A percentile compares a stretch with the other conserved stretches of the same genome.
These are phyloP conservation scores for Vaccinium macrocarpon DNA, from an alignment of 148 eudicot genomes.

Conservation along the genomic window DNA sequence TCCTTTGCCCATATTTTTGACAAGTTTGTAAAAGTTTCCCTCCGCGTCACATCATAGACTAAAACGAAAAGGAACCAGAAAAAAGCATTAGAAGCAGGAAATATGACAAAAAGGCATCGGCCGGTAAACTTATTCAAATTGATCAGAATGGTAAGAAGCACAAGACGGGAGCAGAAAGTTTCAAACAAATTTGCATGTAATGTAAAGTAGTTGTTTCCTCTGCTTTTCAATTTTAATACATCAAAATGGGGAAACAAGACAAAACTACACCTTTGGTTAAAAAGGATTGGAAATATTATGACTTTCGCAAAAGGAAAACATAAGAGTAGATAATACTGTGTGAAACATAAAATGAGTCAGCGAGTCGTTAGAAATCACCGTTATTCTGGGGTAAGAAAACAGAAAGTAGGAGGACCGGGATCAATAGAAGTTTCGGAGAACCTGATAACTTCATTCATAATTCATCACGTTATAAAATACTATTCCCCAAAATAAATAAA, in stretches of 20 bases:
- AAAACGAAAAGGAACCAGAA: neutral
- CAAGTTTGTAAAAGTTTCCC: slow-evolving; percentile 54
- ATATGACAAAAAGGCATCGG: neutral
- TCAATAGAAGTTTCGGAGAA: neutral
- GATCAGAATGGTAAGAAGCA: neutral
- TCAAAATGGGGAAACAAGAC: neutral
- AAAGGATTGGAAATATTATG: neutral
- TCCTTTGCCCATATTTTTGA: slow-evolving; percentile 55
- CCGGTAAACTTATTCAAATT: neutral
- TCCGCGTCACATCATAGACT: slow-evolving; percentile 67
- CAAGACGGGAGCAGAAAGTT: neutral
- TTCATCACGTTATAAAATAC: neutral
- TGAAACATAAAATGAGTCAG: neutral
- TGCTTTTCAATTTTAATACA: neutral
- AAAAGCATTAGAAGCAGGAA: neutral
- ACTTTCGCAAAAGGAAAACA: neutral
- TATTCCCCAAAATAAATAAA: neutral
- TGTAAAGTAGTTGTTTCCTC: neutral
- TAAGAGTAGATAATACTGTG: neutral
- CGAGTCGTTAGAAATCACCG: neutral
- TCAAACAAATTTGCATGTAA: neutral
- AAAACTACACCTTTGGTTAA: neutral
- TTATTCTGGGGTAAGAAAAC: neutral
- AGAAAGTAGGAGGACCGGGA: neutral
- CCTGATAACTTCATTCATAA: neutral